Base-by-base conservation (phyloP, 257 asterid species). In the Nicotiana knightiana region DNA sequence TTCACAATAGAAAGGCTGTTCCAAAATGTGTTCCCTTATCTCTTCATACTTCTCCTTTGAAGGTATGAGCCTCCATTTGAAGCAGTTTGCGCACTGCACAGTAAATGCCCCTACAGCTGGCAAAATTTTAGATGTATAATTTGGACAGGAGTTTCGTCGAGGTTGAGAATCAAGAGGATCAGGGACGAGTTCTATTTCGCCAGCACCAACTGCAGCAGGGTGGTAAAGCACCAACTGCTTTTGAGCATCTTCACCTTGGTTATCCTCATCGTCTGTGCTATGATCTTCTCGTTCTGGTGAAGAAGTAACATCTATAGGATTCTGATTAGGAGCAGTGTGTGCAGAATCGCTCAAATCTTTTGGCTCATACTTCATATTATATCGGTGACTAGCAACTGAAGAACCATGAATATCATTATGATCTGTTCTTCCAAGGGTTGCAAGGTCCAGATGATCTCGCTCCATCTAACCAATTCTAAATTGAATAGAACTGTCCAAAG, bases 51-150 rank as follows among this genome's bases (percentile, higher is more conserved):
- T 92, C 86, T 92, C 91, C 85, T 89, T 81, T 12, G 96, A 86
- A 17, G 97, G 98, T 80, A 93, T 88, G 48, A 95, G 89, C 88
- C 98, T 90, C 99, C 99, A 95, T 85, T 93, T 91, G 70, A 89
- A 93, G 89, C 98, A 93, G 82, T 86, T 82, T 61, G 97, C 97
- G 26, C 98, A 96, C 80, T 96, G 89, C 55, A 87, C 85, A 17
- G 90, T 88, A 86, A 91, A 95, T 35, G 98, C 97, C 85, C 97
- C 97, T 6, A 95, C 90, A 33, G 97, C 79, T 26, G 97, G 96
- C 83, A 89, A 88, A 81, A 84, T 79, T 85, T 87, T 89, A 54
- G 90, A 86, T 28, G 91, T 28, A 30, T 82, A 90, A 87, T 85
- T 81, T 4, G 90, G 71, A 86, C 86, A 86, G 21, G 95, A 86